These are phyloP conservation scores for Gynandropsis gynandra DNA, from an alignment of 345 rosid species.

Conservation along the genomic window DNA sequence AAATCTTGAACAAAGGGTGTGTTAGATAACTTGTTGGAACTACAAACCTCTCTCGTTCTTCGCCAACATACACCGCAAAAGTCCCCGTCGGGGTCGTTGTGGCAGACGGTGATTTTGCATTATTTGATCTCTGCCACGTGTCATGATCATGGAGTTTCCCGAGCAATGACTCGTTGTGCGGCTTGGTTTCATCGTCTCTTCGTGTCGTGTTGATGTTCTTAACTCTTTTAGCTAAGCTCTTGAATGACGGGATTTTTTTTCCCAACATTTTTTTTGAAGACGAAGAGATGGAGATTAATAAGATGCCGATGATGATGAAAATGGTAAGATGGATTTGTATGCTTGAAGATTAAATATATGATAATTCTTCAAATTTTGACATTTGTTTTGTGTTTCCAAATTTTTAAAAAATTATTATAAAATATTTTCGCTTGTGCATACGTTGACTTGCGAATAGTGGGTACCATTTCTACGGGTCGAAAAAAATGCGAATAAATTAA, in stretches of 20 bases:
- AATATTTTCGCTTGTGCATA: conserved; percentile 4
- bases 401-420: background rate
- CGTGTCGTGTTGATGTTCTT: conserved; percentile 36
- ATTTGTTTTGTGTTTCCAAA: background rate
- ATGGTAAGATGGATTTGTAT: conserved; percentile 22
- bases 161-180: conserved; percentile 44
- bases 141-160: conserved; percentile 24
- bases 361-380: conserved; percentile 18
- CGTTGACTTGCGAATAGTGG: conserved; percentile 31
- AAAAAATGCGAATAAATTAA: too few relatives aligned
- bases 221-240: conserved; percentile 72
- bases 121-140: conserved; percentile 11
- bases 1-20: conserved; percentile 78
- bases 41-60: conserved; percentile 54
- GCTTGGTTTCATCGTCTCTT: conserved; percentile 10
- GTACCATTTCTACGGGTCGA: conserved; percentile 27
- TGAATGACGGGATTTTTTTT: conserved; percentile 61
- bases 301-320: conserved; percentile 16
- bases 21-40: conserved; percentile 65
- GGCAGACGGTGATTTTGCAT: conserved; percentile 39
- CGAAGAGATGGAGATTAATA: background rate
- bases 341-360: conserved; percentile 3
- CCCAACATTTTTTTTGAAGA: conserved; percentile 45
- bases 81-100: conserved; percentile 70
- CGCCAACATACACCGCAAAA: conserved; percentile 77